Evolutionary conservation across 257 asterid genomes (phyloP).

Genomic region (Nicotiana paniculata): DNA sequence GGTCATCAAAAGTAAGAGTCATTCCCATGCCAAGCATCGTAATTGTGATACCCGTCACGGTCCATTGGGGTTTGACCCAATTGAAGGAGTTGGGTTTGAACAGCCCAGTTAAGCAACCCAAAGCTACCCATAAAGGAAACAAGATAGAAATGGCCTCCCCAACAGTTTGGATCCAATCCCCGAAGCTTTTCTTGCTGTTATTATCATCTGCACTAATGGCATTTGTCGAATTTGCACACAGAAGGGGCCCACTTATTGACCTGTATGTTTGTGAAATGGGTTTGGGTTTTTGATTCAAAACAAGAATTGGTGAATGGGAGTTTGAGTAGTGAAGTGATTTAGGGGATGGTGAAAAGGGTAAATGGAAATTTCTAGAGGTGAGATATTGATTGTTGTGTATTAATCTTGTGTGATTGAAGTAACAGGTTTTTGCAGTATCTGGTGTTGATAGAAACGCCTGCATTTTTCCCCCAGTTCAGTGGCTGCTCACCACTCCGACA

Average conservation of each 20-base stretch:
- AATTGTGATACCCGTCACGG: constrained; percentile 70
- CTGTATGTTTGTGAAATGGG: constrained; percentile 14
- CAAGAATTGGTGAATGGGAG: background rate
- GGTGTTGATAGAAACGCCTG: constrained; percentile 8
- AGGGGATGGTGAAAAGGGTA: background rate
- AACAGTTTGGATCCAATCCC: constrained; percentile 46
- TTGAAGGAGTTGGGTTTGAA: constrained; percentile 50
- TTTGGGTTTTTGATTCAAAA: background rate
- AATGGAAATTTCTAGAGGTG: background rate
- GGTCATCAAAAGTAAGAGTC: constrained; percentile 85
- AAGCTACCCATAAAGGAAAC: constrained; percentile 81
- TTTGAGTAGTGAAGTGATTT: constrained; percentile 1
- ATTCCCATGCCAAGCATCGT: constrained; percentile 98
- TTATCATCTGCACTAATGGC: constrained; percentile 21
- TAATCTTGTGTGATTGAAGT: background rate
- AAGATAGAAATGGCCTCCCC: constrained; percentile 69
- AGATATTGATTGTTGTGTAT: background rate
- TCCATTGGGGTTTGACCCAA: constrained; percentile 84
- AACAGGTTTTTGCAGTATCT: background rate
- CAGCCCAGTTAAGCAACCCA: constrained; percentile 75
- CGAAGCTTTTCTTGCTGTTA: background rate
- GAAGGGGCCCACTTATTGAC: constrained; percentile 19
- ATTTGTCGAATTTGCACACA: constrained; percentile 51
- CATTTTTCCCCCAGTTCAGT: background rate
- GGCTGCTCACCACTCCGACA: background rate